Percentiles rank a stretch among this genome's conserved stretches.
Conservation (phyloP, 495 filamentous ascomycete species). For the Hypoxylon lienhwacheense region DNA sequence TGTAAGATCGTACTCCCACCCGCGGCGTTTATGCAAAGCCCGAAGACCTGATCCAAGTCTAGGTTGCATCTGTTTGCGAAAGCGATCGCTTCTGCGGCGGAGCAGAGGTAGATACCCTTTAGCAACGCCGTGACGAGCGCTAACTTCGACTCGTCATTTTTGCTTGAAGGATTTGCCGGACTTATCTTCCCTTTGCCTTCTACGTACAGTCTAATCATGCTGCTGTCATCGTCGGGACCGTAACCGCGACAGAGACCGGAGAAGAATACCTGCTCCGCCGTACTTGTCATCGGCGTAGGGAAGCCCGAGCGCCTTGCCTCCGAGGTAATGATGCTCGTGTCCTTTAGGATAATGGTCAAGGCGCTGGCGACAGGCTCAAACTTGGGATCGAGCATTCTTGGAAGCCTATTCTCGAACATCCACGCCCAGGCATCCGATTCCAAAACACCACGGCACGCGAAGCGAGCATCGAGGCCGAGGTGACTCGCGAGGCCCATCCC, state of each 20-base stretch:
- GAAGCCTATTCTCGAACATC: conserved; percentile 79
- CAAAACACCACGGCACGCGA: conserved; percentile 60
- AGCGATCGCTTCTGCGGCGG: conserved; percentile 65
- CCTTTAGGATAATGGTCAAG: conserved; percentile 77
- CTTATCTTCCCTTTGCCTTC: conserved; percentile 43
- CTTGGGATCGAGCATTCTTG: conserved; percentile 64
- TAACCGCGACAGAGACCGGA: conserved; percentile 61
- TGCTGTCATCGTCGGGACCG: conserved; percentile 68
- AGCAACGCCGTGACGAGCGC: conserved; percentile 62
- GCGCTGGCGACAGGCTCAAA: conserved; percentile 71
- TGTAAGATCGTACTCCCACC: conserved; percentile 65
- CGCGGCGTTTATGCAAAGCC: conserved; percentile 70
- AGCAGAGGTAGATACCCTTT: conserved; percentile 64
- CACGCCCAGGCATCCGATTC: conserved; percentile 66
- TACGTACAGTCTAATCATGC: conserved; percentile 65
- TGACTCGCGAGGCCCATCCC: conserved; percentile 71
- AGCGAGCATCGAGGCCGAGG: conserved; percentile 63
- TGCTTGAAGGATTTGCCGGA: conserved; percentile 45
- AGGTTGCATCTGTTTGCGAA: conserved; percentile 65
- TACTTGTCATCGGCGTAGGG: conserved; percentile 69
- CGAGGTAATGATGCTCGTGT: conserved; percentile 76
- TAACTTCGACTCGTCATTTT: conserved; percentile 46
- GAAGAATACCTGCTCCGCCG: conserved; percentile 71
- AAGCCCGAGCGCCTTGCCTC: conserved; percentile 62
- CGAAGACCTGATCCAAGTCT: conserved; percentile 65